Evolutionary conservation across 306 rosid species (phyloP).

Genomic region (Castanopsis chinensis): DNA sequence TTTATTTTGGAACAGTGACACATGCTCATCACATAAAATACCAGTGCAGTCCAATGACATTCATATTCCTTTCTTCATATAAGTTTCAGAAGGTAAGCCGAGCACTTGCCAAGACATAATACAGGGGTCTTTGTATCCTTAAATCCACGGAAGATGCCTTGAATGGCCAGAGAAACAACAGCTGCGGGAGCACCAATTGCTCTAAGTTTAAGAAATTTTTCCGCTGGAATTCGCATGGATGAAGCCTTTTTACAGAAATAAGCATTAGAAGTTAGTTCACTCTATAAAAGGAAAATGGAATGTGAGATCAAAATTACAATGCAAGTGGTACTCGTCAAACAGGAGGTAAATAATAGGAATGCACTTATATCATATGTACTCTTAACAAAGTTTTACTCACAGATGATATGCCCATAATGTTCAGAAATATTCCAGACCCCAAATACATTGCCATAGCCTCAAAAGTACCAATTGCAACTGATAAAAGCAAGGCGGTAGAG

Average conservation of each 20-base stretch:
- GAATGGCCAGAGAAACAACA: conserved; percentile 91
- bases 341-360: background rate
- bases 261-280: background rate
- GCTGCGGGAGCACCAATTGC: conserved; percentile 99
- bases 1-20: no score
- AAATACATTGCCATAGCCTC: conserved; percentile 82
- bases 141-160: conserved; percentile 97
- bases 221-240: conserved; percentile 57
- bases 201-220: conserved; percentile 65
- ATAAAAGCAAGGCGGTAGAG: conserved; percentile 86
- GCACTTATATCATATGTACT: background rate
- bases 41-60: background rate
- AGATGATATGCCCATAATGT: conserved; percentile 67
- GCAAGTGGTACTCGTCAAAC: background rate
- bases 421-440: conserved; percentile 69
- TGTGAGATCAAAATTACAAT: background rate
- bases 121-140: conserved; percentile 95
- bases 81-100: background rate
- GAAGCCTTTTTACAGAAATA: conserved; percentile 53
- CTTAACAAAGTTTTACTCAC: conserved; percentile 42
- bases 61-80: background rate
- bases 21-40: background rate
- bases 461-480: conserved; percentile 69
- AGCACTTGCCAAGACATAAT: conserved; percentile 78
- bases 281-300: background rate